Percentiles rank a stretch among this genome's conserved stretches.
phyloP scores from a whole-genome alignment of 1,284 basidiomycete species.

The Puccinia sorghi region DNA sequence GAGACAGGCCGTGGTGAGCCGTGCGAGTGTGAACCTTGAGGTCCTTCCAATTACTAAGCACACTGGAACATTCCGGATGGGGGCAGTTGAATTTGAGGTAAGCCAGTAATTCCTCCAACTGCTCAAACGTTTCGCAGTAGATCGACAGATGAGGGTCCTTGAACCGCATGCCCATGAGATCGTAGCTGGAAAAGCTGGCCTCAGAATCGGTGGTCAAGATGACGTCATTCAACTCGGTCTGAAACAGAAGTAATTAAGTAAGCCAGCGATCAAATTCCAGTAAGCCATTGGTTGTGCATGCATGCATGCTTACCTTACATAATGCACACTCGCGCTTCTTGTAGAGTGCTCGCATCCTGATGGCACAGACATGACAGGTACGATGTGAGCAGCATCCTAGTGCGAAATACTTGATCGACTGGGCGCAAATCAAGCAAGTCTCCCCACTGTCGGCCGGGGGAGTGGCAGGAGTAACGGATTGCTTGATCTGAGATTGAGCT shows the following conservation, averaged over 20 bases:
- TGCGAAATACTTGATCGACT: slow-evolving; percentile 85
- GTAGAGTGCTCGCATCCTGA: slow-evolving; percentile 88
- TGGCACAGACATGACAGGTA: slow-evolving; percentile 86
- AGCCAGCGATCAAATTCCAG: not conserved
- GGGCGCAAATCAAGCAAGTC: slow-evolving; percentile 93
- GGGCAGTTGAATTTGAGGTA: slow-evolving; percentile 70
- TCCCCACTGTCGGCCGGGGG: slow-evolving; percentile 55
- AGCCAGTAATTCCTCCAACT: slow-evolving; percentile 88
- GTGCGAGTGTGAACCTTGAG: slow-evolving; percentile 77
- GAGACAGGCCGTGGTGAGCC: slow-evolving; percentile 69
- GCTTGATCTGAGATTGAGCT: not conserved
- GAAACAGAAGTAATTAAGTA: not conserved
- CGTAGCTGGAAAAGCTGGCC: slow-evolving; percentile 12
- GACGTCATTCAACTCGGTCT: slow-evolving; percentile 42
- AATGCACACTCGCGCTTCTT: slow-evolving; percentile 85
- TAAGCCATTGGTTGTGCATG: not conserved
- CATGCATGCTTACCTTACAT: slow-evolving; percentile 74
- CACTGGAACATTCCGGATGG: slow-evolving; percentile 68
- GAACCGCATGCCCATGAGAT: slow-evolving; percentile 30
- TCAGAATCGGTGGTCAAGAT: slow-evolving; percentile 31
- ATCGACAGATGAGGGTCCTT: slow-evolving; percentile 49
- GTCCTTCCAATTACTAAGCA: slow-evolving; percentile 82
- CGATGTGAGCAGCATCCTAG: slow-evolving; percentile 87
- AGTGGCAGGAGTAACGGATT: not conserved
- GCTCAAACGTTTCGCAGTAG: slow-evolving; percentile 36